Base-by-base conservation (phyloP, 192 early-diverging fungal genomes). In the Coemansia sp. region DNA sequence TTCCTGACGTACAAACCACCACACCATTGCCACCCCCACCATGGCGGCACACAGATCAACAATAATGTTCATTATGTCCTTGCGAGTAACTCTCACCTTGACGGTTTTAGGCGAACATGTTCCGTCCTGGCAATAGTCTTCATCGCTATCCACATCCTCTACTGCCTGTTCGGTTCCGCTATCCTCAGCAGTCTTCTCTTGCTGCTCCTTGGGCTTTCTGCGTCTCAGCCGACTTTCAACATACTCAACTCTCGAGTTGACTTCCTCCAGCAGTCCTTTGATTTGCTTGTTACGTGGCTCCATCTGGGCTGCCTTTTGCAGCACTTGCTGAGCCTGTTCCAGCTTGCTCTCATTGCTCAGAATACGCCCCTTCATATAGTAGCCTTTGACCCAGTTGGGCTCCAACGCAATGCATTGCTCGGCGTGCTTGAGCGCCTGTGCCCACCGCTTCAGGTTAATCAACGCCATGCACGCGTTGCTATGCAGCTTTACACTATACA, bases 381-480 rank as follows among this genome's bases (percentile, higher is more conserved):
- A 74, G 0, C 77, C 77, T 53, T 79, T 79, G 53, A 66, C 77
- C 77, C 77, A 79, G 6, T 49, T 42, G 15, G 77, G 77, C 26
- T 79, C 77, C 18, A 79, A 56, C 14, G 61, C 65, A 40, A 79
- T 79, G 33, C 77, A 79, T 53, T 79, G 77, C n/a, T 79, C 77
- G 26, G 77, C 77, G 45, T 79, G 71, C 48, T 73, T 79, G 47
- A 79, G 46, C 3, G 77, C 77, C 42, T 79, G 77, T 5, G 70
- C 10, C 61, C 62, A 79, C 38, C 67, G 58, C 48, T 59, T 65
- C 26, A 79, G 58, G 51, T 74, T 74, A 6, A 79, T 64, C 50
- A 79, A 53, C 46, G 77, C 36, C 77, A 79, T 73, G 10, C 77
- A 79, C 15, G 77, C 43, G 21, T 79, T 79, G 62, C 77, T 53